A percentile compares a stretch with the other conserved stretches of the same genome.
Evolutionary conservation across 2,329 filamentous ascomycete genomes (phyloP).

Genomic region (Blastomyces parvus): DNA sequence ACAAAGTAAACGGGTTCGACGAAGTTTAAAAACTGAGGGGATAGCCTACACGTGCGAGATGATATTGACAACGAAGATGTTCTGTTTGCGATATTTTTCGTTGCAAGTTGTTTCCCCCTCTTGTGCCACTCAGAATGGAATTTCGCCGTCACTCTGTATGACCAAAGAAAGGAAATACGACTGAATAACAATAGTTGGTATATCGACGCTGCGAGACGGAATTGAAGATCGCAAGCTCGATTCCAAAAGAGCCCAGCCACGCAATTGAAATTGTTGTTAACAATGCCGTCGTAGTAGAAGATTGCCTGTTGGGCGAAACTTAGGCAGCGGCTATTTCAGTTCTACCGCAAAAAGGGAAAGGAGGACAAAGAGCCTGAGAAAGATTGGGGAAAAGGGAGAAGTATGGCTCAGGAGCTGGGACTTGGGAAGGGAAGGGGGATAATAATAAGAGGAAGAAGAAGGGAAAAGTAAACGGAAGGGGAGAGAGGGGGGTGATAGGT

Average conservation of each 20-base stretch:
- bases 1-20: background rate
- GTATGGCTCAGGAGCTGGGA: background rate
- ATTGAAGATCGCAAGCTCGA: background rate
- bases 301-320: background rate
- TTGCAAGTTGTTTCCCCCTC: background rate
- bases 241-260: background rate
- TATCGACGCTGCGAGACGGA: background rate
- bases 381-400: conserved; percentile 5
- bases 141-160: background rate
- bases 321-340: background rate
- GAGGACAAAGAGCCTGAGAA: conserved; percentile 5
- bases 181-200: background rate
- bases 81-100: background rate
- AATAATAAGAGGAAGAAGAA: background rate
- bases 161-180: background rate
- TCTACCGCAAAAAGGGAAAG: background rate
- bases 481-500: conserved; percentile 6
- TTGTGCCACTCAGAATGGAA: background rate
- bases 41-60: background rate
- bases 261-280: background rate
- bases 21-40: background rate
- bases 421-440: background rate
- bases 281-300: background rate
- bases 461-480: background rate
- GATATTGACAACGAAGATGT: background rate